Evolutionary conservation across 805 yeast species (phyloP), one percentile per base, ranked within the genome.

Genomic region (Sporopachydermia quercuum): DNA sequence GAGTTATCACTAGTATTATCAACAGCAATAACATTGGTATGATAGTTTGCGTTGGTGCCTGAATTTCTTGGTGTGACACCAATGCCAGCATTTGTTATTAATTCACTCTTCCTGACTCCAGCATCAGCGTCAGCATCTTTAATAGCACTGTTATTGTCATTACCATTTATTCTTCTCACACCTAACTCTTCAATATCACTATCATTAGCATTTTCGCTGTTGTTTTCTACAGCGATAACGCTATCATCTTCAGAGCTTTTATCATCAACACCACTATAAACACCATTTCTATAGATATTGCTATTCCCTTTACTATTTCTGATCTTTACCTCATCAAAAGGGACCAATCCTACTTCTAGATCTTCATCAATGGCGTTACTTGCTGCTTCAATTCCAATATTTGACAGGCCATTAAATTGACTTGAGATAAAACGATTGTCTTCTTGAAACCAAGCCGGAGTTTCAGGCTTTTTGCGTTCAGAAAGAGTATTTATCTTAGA

Each of bases 381-480:
- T 8, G 30, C 30, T n/a, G 13, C 30, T n/a, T 8, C 30, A 23
- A 8, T 8, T 23, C 30, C 30, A 8, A 23, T 34, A 34, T 34
- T n/a, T 15, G 36, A 15, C 11, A 8, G 5, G 6, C 36, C 36
- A 8, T 8, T 8, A 15, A 14, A 14, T 11, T 6, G 6, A n/a
- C 11, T 15, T 16, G 38, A 36, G 8, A 8, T 15, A n/a, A 34
- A 34, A 15, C 14, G 8, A 34, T 34, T 34, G 5, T 14, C 11
- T n/a, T 16, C 19, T 16, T 14, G 46, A 41, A 58, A 58, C 63
- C 63, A 58, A 13, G 48, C 40, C 3, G 63, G 63, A 14, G 47
- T 42, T 36, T 55, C 55, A 18, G 40, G 47, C 15, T 27, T 42
- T 5, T 45, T n/a, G n/a, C n/a, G 48, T 18, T 40, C 40, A 30